Base-by-base conservation (phyloP, 176 grass and related monocot genomes). In the Bolboschoenus planiculmis region DNA sequence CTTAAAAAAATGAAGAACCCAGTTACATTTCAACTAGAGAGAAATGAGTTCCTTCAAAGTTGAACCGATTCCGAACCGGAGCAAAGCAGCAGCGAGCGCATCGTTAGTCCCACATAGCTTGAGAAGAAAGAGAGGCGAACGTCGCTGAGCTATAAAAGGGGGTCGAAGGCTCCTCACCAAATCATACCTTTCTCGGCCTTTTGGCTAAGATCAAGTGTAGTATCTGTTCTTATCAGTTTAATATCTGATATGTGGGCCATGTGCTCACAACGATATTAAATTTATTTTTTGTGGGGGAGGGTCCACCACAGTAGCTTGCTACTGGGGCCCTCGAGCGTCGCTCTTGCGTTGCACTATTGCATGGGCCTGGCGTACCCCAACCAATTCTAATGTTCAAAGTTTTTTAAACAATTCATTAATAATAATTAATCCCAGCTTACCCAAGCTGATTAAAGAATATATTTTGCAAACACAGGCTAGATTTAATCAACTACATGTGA, bases 191-290 rank as follows among this genome's bases (percentile, higher is more conserved):
- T 94, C 87, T 94, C 89, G 85, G 83, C 75, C 83, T 91, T 91
- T 94, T 84, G 87, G 80, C 87, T 94, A 91, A 85, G 85, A 91
- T 90, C 89, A 91, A 94, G 86, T 88, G 86, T 94, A 91, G 83
- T 93, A 93, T 93, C 43, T 90, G 84, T 90, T 93, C 55, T 93
- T 93, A 89, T 91, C 70, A 91, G 71, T 91, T 93, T 93, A 93
- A 91, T 91, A 87, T 93, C 71, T 93, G 87, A 93, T 93, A 91
- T 78, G 43, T 85, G 61, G 55, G 3, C 5, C 10, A 87, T 68
- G 37, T 23, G 76, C 0, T 1, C 13, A 86, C 29, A 78, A 27
- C 0, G 86, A 93, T 93, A 93, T 93, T 90, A 93, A 93, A 79
- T 81, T 88, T 70, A 83, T 87, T 88, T 93, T 87, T 93, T 64